Base-by-base conservation (phyloP, 805 yeast genomes). In the Saccharomycopsis sp. region DNA sequence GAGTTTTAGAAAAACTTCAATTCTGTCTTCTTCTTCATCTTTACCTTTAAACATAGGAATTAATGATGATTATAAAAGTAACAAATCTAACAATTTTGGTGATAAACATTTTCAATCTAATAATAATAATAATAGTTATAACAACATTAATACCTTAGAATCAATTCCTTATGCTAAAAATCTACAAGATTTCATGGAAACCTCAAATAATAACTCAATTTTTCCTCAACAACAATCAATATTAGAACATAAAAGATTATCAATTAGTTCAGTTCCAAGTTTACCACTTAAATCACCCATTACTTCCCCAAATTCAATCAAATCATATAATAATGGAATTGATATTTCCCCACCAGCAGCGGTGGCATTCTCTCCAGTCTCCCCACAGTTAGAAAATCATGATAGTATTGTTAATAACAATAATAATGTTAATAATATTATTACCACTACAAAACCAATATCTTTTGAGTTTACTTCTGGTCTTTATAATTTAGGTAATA, bases 401-500 rank as follows among this genome's bases (percentile, higher is more conserved):
- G n/a, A n/a, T n/a, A n/a, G n/a, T n/a, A n/a, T n/a, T n/a, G n/a
- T n/a, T n/a, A n/a, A n/a, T n/a, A n/a, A n/a, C n/a, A n/a, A n/a
- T n/a, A n/a, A n/a, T n/a, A n/a, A n/a, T n/a, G n/a, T n/a, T n/a
- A n/a, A n/a, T n/a, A n/a, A n/a, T n/a, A n/a, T n/a, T n/a, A n/a
- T n/a, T n/a, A n/a, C n/a, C 6, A 28, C 31, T 8, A 9, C 41
- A 29, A 21, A 18, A 15, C 28, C 37, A 39, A 21, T 31, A 20
- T 19, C 29, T 17, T 36, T 21, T 21, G 60, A 64, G 42, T 69
- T 76, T 38, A 63, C 75, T 15, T 76, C 87, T 0, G 96, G 97
- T 0, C 63, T 88, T 4, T 64, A 68, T 12, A 88, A 88, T 55
- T 63, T 88, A 46, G 95, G 96, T 2, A 89, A 89, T 52, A 82